A percentile compares a stretch with the other conserved stretches of the same genome.
These are phyloP conservation scores for Aureoboletus auriporus DNA, from an alignment of 768 basidiomycete genomes.

Conservation along the genomic window DNA sequence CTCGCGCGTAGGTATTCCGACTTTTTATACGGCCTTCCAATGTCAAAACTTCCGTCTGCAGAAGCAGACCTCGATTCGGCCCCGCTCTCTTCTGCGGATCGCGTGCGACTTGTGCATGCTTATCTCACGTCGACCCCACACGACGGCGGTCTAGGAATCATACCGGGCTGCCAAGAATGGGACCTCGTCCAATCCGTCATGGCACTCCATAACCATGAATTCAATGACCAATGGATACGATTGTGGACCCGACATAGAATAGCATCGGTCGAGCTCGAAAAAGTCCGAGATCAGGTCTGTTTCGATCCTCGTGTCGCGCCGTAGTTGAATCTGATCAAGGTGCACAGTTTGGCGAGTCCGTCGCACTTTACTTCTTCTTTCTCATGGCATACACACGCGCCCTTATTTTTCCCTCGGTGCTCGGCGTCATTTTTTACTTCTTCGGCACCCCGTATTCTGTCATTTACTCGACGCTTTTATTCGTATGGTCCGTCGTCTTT, in stretches of 20 bases:
- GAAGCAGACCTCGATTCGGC: constrained; percentile 41
- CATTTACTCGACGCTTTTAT: constrained; percentile 68
- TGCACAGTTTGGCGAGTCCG: constrained; percentile 66
- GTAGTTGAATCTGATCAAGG: neutral
- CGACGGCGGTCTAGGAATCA: constrained; percentile 86
- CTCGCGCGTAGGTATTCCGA: constrained; percentile 54
- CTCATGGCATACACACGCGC: constrained; percentile 79
- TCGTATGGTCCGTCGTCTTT: constrained; percentile 82
- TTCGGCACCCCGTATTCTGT: constrained; percentile 72
- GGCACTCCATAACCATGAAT: constrained; percentile 77
- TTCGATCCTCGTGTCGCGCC: neutral
- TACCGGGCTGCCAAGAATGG: constrained; percentile 70
- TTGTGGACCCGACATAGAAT: constrained; percentile 67
- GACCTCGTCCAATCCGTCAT: constrained; percentile 77
- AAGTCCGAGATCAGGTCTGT: constrained; percentile 68
- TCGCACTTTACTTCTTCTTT: constrained; percentile 89
- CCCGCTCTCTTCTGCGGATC: constrained; percentile 64
- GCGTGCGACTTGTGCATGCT: constrained; percentile 72
- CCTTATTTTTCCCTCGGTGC: constrained; percentile 67
- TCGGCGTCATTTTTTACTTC: constrained; percentile 69
- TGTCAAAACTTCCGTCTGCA: constrained; percentile 39
- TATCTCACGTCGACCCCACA: constrained; percentile 63
- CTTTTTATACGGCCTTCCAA: constrained; percentile 73
- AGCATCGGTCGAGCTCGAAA: constrained; percentile 59
- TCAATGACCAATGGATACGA: constrained; percentile 77